Evolutionary conservation across 768 basidiomycete genomes (phyloP).

Genomic region (Baorangia bicolor): DNA sequence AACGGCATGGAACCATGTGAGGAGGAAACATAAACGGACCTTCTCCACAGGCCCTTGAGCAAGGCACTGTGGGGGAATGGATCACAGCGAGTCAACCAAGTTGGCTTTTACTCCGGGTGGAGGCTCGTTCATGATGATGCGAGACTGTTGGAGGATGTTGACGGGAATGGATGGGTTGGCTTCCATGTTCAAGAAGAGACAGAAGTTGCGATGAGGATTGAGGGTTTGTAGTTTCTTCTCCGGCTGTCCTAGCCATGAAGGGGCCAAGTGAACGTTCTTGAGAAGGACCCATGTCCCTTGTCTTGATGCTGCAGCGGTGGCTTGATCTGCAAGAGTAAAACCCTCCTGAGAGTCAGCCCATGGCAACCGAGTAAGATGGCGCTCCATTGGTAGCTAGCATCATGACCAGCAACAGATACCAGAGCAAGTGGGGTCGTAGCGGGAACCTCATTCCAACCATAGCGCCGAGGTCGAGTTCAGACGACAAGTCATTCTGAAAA

Average conservation of each 20-base stretch:
- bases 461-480: slow-evolving; percentile 69
- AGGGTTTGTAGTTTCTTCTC: slow-evolving; percentile 96
- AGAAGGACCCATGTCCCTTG: slow-evolving; percentile 96
- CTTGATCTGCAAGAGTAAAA: slow-evolving; percentile 94
- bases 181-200: slow-evolving; percentile 98
- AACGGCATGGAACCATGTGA: slow-evolving; percentile 99
- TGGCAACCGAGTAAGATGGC: slow-evolving; percentile 87
- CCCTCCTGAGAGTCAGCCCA: slow-evolving; percentile 99
- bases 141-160: slow-evolving; percentile 94
- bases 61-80: slow-evolving; percentile 68
- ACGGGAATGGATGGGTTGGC: slow-evolving; percentile 93
- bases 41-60: slow-evolving; percentile 91
- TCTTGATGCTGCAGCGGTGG: slow-evolving; percentile 87
- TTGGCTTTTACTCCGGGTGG: slow-evolving; percentile 97
- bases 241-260: slow-evolving; percentile 92
- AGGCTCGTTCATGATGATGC: slow-evolving; percentile 98
- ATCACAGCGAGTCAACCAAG: slow-evolving; percentile 82
- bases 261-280: slow-evolving; percentile 96
- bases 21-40: slow-evolving; percentile 87
- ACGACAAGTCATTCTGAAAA: slow-evolving; percentile 80
- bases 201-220: slow-evolving; percentile 86
- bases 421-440: slow-evolving; percentile 84
- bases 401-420: slow-evolving; percentile 93
- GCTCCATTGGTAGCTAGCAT: slow-evolving; percentile 90
- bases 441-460: slow-evolving; percentile 80